These are phyloP conservation scores for Aureobasidium sp. DNA, from an alignment of 2,329 filamentous ascomycete genomes.

Conservation along the genomic window DNA sequence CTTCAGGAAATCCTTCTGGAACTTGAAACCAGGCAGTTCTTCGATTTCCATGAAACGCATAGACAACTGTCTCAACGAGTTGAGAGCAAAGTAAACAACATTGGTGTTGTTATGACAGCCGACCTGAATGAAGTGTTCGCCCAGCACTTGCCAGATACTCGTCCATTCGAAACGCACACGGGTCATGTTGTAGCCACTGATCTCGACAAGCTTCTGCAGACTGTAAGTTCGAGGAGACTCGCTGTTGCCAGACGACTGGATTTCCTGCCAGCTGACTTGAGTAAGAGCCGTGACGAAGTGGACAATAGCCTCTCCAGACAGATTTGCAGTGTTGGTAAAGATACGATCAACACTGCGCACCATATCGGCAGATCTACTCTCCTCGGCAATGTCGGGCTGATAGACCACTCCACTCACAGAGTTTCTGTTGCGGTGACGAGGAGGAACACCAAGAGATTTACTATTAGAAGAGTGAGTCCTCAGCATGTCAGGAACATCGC, in stretches of 20 bases:
- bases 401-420: conserved; percentile 36
- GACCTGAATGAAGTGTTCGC: conserved; percentile 96
- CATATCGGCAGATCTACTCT: conserved; percentile 87
- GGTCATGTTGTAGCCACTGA: conserved; percentile 99
- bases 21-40: conserved; percentile 96
- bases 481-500: conserved; percentile 82
- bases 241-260: conserved; percentile 91
- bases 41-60: conserved; percentile 99
- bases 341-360: conserved; percentile 90
- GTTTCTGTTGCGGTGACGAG: conserved; percentile 39
- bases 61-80: conserved; percentile 87
- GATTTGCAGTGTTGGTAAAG: conserved; percentile 89
- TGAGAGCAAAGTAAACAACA: conserved; percentile 94
- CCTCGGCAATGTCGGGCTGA: conserved; percentile 75
- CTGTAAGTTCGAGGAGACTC: conserved; percentile 96
- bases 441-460: conserved; percentile 57
- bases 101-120: conserved; percentile 94
- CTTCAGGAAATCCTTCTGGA: conserved; percentile 98
- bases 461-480: conserved; percentile 50
- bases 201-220: conserved; percentile 95
- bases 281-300: conserved; percentile 88
- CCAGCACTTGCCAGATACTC: conserved; percentile 94
- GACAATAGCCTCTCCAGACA: conserved; percentile 89
- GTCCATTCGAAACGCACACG: conserved; percentile 98
- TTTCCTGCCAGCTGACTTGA: conserved; percentile 98